Evolutionary conservation across 192 early-diverging fungal species (phyloP).

Genomic region (Gamsiella multidivaricata): DNA sequence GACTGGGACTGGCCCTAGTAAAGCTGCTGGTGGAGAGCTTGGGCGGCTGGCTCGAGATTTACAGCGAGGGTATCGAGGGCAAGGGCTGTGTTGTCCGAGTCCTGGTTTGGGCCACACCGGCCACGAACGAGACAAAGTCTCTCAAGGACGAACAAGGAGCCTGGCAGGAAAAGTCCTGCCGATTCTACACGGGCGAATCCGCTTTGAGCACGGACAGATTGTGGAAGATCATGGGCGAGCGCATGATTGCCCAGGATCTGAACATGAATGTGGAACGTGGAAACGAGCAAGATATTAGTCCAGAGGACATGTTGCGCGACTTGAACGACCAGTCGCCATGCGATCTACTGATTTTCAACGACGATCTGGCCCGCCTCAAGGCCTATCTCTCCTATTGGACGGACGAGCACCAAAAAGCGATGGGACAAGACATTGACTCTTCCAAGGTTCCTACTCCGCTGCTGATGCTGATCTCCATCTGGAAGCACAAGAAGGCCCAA

Average conservation of each 20-base stretch:
- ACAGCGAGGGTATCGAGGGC: conserved; percentile 51
- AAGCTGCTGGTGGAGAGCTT: conserved; percentile 56
- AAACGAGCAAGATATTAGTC: conserved; percentile 23
- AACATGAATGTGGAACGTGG: conserved; percentile 25
- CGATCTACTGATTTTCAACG: conserved; percentile 26
- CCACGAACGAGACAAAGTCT: background rate
- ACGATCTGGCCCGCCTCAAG: conserved; percentile 25
- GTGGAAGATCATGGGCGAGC: conserved; percentile 26
- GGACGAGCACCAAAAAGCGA: background rate
- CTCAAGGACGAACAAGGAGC: conserved; percentile 9
- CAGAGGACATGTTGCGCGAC: conserved; percentile 19
- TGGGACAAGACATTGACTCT: background rate
- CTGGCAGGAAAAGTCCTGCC: conserved; percentile 22
- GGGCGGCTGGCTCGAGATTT: conserved; percentile 59
- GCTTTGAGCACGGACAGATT: conserved; percentile 12
- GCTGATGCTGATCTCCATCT: conserved; percentile 36
- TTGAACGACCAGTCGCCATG: conserved; percentile 17
- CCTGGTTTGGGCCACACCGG: conserved; percentile 31
- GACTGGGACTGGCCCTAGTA: conserved; percentile 59
- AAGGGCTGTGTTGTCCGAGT: conserved; percentile 48
- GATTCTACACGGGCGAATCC: conserved; percentile 18
- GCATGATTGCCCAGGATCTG: conserved; percentile 27
- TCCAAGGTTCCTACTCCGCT: conserved; percentile 2
- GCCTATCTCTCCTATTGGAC: conserved; percentile 9
- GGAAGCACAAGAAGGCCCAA: conserved; percentile 22